Base-by-base conservation (phyloP, 225 moss, liverwort and hornwort species). In the Pleurozium schreberi region DNA sequence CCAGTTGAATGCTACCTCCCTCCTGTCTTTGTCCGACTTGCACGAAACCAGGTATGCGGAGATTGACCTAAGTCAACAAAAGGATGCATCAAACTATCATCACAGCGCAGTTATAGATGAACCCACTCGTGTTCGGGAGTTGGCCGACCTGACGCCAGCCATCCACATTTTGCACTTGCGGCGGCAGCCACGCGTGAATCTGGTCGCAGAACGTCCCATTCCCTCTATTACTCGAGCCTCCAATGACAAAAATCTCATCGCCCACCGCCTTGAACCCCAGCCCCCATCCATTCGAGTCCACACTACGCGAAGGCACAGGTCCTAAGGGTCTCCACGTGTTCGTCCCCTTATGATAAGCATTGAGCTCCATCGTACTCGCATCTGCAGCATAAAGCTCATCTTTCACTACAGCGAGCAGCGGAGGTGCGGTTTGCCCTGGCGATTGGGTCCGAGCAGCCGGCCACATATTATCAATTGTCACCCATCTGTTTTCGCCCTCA, bases 41-140 rank as follows among this genome's bases (percentile, higher is more conserved):
- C 83, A 84, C 64, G 63, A 89, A 85, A 83, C 93, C 88, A 75
- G 88, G 68, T 68, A 88, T 83, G 82, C 23, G 42, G 52, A 63
- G 62, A 91, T 88, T 90, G 90, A 90, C 88, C 91, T 88, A 73
- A 71, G 86, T 79, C 88, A 85, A 75, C 78, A 66, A 26, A 84
- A 49, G 80, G 60, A 31, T 82, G 50, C 77, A 80, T 95, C 94
- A 97, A 75, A 96, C 91, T 61, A 86, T 96, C 96, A 97, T 97
- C 73, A 97, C 96, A 21, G 97, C 95, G 86, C 97, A 97, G 84
- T 97, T 97, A 52, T 93, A 93, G 59, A 96, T 96, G 47, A 96
- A 97, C 20, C 96, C 95, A 78, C 91, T 94, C 30, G 93, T 92
- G 78, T 91, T 89, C 22, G 90, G 90, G n/a, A 96, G 94, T 66